Evolutionary conservation across 495 filamentous ascomycete genomes (phyloP), one percentile per base, ranked within the genome.

Genomic region (Monascus purpureus): DNA sequence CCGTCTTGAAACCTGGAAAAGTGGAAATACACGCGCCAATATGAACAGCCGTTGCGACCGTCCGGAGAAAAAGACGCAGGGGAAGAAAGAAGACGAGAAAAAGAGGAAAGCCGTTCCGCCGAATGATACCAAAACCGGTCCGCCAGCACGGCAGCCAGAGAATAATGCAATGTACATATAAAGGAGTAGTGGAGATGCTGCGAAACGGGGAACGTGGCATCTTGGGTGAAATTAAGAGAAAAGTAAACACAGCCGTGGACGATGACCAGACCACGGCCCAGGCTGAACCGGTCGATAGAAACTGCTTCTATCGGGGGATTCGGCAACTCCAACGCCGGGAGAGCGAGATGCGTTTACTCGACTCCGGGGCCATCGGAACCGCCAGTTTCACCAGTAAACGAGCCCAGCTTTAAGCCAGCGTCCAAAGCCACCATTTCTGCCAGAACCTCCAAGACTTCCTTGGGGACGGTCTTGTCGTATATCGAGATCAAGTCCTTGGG

Each of bases 361-460:
- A 65, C 59, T 16, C 52, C 53, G 42, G 57, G 55, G 49, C 41
- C 49, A 28, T 61, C 57, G 32, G 49, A 32, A 34, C 49, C 43
- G 37, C 46, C 39, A 39, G 44, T 36, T 25, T 56, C 55, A 37
- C 56, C 53, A 40, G 66, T 59, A 42, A 60, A 60, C 30, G 53
- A 46, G 28, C 71, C 68, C 31, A 87, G 63, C 39, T 76, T 70
- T 39, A 92, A 68, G 45, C 57, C 68, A 19, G 72, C 63, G 58
- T 97, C 90, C 47, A 81, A 71, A 22, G 90, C 92, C 50, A 96
- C 88, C 86, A 97, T 96, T 59, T 94, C 85, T 25, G 90, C 92
- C 27, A 97, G 75, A 33, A 96, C 72, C 52, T 96, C 90, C 29
- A 97, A 71, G 23, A 95, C 78, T 33, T 86, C 86, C 74, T 93